These are phyloP conservation scores for Flaveria sonorensis DNA, from an alignment of 129 eudicot genomes.

Conservation along the genomic window DNA sequence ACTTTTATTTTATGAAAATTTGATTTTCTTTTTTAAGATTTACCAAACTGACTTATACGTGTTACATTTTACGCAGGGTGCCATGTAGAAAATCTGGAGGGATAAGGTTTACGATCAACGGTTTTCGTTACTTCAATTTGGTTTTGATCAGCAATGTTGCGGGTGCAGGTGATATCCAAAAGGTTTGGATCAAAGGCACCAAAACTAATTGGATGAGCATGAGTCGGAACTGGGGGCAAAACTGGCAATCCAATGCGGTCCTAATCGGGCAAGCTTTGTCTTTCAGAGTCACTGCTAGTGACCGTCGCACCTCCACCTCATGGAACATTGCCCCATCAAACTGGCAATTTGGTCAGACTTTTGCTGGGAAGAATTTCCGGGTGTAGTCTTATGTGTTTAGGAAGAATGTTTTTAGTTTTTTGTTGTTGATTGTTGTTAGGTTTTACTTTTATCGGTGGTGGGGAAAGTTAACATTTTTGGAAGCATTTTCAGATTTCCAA, in stretches of 20 bases:
- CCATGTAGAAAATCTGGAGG: conserved; percentile 86
- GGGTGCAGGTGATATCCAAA: conserved; percentile 76
- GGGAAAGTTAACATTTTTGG: conserved; percentile 35
- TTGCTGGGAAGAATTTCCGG: conserved; percentile 78
- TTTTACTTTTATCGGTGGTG: conserved; percentile 35
- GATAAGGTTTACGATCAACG: conserved; percentile 77
- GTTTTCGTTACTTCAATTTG: conserved; percentile 83
- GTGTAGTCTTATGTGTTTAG: conserved; percentile 37
- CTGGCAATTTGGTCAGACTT: conserved; percentile 93
- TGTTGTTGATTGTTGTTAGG: conserved; percentile 3
- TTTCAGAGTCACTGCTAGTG: conserved; percentile 66
- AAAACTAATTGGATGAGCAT: conserved; percentile 72
- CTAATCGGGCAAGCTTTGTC: conserved; percentile 77
- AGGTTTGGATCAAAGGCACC: conserved; percentile 60
- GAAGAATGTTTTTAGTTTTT: conserved; percentile 1
- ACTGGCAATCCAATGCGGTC: conserved; percentile 76
- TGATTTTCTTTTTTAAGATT: neutral
- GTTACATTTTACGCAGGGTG: conserved; percentile 48
- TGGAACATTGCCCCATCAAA: conserved; percentile 75
- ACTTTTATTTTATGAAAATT: too few species aligned
- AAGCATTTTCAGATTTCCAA: conserved; percentile 40
- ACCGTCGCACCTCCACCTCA: conserved; percentile 75
- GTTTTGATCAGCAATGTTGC: conserved; percentile 84
- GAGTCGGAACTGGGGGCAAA: conserved; percentile 95
- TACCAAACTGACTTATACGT: neutral